Evolutionary conservation across 2,329 filamentous ascomycete species (phyloP).

Genomic region (Juglanconis sp.): DNA sequence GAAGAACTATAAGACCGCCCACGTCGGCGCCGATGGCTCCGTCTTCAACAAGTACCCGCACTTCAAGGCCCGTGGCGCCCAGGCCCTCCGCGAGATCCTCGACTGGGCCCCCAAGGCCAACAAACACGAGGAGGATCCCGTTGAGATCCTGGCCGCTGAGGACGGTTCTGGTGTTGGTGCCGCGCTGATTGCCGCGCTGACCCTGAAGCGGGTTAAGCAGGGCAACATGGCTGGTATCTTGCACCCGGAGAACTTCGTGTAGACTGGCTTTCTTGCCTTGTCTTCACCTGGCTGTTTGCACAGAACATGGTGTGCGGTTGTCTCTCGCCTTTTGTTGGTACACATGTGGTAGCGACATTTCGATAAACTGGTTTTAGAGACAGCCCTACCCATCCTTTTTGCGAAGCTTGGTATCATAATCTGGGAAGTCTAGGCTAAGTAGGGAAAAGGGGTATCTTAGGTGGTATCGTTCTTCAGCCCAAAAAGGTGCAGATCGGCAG

Average conservation of each 20-base stretch:
- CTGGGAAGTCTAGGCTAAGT: background rate
- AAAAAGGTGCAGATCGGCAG: conserved; percentile 74
- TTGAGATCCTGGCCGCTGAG: conserved; percentile 85
- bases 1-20: conserved; percentile 83
- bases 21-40: conserved; percentile 93
- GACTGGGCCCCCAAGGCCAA: conserved; percentile 78
- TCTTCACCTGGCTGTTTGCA: background rate
- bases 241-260: conserved; percentile 61
- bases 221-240: conserved; percentile 63
- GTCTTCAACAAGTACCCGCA: conserved; percentile 99
- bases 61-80: conserved; percentile 89
- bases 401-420: background rate
- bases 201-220: conserved; percentile 60
- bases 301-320: background rate
- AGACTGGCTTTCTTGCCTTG: conserved; percentile 9
- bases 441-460: background rate
- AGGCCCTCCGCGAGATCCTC: conserved; percentile 88
- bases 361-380: too few species aligned
- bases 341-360: background rate
- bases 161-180: conserved; percentile 97
- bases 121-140: conserved; percentile 74
- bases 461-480: conserved; percentile 40
- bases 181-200: conserved; percentile 80
- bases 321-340: background rate
- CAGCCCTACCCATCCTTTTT: background rate